Conservation (phyloP, 768 basidiomycete species). For the Lepiota venenata region DNA sequence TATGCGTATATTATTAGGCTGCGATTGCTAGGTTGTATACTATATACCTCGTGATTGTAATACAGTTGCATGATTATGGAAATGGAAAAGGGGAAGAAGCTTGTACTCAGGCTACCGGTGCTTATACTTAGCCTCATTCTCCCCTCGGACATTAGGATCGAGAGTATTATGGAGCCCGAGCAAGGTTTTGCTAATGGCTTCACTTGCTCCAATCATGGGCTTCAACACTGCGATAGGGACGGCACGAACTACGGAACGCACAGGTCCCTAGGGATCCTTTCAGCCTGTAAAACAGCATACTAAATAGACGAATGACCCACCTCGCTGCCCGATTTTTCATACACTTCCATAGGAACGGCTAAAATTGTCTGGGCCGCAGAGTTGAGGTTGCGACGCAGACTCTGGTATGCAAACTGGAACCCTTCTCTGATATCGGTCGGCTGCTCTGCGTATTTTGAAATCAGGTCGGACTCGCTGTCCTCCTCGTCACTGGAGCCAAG, state of each 20-base stretch:
- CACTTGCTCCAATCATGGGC: conserved; percentile 97
- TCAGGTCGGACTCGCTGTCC: conserved; percentile 51
- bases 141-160: conserved; percentile 78
- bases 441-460: conserved; percentile 92
- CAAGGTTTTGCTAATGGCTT: conserved; percentile 94
- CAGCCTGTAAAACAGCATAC: not conserved
- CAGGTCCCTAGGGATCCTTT: conserved; percentile 64
- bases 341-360: conserved; percentile 98
- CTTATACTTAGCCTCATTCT: conserved; percentile 95
- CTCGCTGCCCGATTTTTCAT: conserved; percentile 91
- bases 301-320: conserved; percentile 37
- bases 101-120: conserved; percentile 44
- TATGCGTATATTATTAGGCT: conserved; percentile 14
- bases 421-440: conserved; percentile 84
- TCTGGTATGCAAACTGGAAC: conserved; percentile 87
- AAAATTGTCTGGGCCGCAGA: conserved; percentile 98
- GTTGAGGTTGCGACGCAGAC: conserved; percentile 80
- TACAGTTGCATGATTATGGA: conserved; percentile 4
- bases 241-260: conserved; percentile 91
- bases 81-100: not conserved
- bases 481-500: conserved; percentile 30
- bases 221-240: conserved; percentile 97
- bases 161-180: conserved; percentile 91
- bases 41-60: conserved; percentile 11
- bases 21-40: conserved; percentile 14